These are phyloP conservation scores for Diplocarpon rosae DNA, from an alignment of 2,329 filamentous ascomycete genomes.

Conservation along the genomic window DNA sequence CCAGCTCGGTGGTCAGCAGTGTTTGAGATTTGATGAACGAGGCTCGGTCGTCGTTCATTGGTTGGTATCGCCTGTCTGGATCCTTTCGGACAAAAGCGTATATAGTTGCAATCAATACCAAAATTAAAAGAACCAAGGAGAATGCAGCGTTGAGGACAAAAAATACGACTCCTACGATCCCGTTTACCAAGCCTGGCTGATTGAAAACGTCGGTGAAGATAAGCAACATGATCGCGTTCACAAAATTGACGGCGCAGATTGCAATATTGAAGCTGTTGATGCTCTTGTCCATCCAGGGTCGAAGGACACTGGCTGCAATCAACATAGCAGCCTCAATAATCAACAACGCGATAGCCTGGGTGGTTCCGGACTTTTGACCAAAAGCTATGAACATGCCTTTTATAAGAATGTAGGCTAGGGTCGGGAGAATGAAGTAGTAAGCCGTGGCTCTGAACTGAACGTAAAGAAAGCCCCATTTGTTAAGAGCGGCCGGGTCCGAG, in stretches of 20 bases:
- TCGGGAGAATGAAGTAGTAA: constrained; percentile 86
- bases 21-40: constrained; percentile 97
- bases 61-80: constrained; percentile 88
- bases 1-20: constrained; percentile 77
- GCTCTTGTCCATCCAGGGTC: constrained; percentile 98
- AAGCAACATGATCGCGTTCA: constrained; percentile 81
- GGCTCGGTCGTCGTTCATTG: constrained; percentile 90
- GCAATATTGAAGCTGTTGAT: constrained; percentile 95
- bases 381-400: constrained; percentile 87
- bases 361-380: constrained; percentile 56
- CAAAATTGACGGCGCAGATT: constrained; percentile 80
- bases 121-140: constrained; percentile 68
- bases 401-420: constrained; percentile 67
- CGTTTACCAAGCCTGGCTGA: constrained; percentile 71
- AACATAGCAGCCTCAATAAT: constrained; percentile 72
- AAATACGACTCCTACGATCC: constrained; percentile 80
- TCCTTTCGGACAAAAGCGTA: constrained; percentile 86
- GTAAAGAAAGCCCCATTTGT: constrained; percentile 98
- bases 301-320: constrained; percentile 66
- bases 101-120: constrained; percentile 66
- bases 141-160: constrained; percentile 82
- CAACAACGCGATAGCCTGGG: constrained; percentile 73
- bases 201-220: constrained; percentile 83
- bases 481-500: constrained; percentile 84
- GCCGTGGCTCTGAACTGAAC: constrained; percentile 92